Evolutionary conservation across 306 rosid species (phyloP), one percentile per base, ranked within the genome.

Genomic region (Leucaena leucocephala): DNA sequence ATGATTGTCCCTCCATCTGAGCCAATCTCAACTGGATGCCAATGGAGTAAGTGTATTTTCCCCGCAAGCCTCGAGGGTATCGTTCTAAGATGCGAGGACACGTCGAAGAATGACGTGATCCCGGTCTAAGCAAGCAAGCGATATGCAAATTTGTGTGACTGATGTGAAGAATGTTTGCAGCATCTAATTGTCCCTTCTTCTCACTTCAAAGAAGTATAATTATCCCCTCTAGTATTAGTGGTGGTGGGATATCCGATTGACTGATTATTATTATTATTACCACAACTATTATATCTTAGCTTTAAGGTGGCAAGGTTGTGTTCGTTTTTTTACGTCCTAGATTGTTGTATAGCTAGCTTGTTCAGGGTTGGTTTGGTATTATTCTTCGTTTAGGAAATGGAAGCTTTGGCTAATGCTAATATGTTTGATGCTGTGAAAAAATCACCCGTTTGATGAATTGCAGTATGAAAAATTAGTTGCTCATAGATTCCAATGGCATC

Each of bases 1-100:
- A 92, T 92, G 98, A 92, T 94, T 4, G 92, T 94, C 77, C 98
- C 97, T 34, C 97, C 98, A 7, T 87, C 98, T 0, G 98, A 94
- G 72, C 92, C 97, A 8, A 80, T 90, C 21, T 81, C 97, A 5
- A 92, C 93, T 1, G 98, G 97, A 35, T 94, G 97, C 85, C 94
- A 94, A 48, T 94, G 97, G 97, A 72, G 74, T 69, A 91, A 86
- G 50, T 92, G 97, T 52, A 88, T 90, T 54, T 92, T 94, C 71
- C 96, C 98, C 3, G 92, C 97, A 42, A 92, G 88, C 85, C 87
- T 94, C 36, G 98, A 94, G 45, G 98, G 98, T 64, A 64, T 94
- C 77, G 91, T 94, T 61, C 84, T 94, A 82, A 87, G 97, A 80
- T 90, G 97, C 38, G 97, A 94, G 75, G 97, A 92, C 80, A 67